Base-by-base conservation (phyloP, 202 grass and related monocot species). In the Dendrocalamus latiflorus region DNA sequence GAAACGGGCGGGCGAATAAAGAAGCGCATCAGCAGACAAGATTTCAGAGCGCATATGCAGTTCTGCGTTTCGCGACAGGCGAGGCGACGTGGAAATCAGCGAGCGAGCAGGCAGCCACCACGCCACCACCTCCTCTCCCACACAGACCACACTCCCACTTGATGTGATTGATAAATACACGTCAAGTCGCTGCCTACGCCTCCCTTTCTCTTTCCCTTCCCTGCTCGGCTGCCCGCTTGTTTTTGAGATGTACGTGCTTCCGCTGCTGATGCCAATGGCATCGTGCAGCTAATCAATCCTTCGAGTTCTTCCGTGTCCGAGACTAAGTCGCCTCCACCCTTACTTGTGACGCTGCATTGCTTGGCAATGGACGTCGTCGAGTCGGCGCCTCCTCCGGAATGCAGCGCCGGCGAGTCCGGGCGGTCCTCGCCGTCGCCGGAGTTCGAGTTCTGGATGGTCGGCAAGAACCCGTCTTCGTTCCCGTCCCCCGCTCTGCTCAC, bases 391-490 rank as follows among this genome's bases (percentile, higher is more conserved):
- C 48, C 75, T 13, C 43, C 57, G 3, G 81, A 84, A 44, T 36
- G n/a, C 47, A 21, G 79, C 64, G 54, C 38, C 20, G 65, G 41
- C 1, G 88, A 88, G 7, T 77, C 65, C 49, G 85, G 81, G 7
- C 37, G 71, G 33, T 89, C 90, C 20, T 80, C 87, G 57, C 84
- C 86, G 39, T 98, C 95, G 5, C 84, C 90, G 1, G 95, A 98
- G 85, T 98, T 98, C 89, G 95, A 95, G 90, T 98, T 98, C 90
- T 98, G 95, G 95, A 91, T 92, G 72, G 75, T 98, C 3, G 91
- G 89, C 66, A 87, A 54, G 65, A 91, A 93, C 82, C 84, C 86
- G n/a, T 78, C 89, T 4, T 79, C 65, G 37, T 82, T 88, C 82
- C 85, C 69, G 3, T 45, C 89, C 20, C 80, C 79, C 4, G 75